Conservation (phyloP, 2,329 filamentous ascomycete genomes). For the Penicillium oxalicum region DNA sequence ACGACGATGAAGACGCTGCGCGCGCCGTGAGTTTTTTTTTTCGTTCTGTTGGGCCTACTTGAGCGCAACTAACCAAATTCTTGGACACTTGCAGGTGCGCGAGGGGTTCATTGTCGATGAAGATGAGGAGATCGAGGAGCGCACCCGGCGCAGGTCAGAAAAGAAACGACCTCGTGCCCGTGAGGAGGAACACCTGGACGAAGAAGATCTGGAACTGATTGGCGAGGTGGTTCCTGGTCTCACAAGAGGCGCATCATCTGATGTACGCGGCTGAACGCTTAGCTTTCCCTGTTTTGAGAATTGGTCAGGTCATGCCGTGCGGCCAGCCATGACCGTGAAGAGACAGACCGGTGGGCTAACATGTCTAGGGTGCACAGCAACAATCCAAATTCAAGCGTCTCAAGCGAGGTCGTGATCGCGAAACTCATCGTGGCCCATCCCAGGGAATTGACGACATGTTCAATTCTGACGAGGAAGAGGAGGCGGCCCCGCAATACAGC, state of each 20-base stretch:
- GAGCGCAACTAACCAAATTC: slow-evolving; percentile 13
- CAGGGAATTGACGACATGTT: slow-evolving; percentile 88
- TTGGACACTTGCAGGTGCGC: slow-evolving; percentile 56
- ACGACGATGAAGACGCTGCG: slow-evolving; percentile 82
- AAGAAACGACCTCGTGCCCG: slow-evolving; percentile 72
- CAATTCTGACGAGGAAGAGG: slow-evolving; percentile 84
- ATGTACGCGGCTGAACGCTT: slow-evolving; percentile 52
- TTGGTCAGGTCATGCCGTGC: background rate
- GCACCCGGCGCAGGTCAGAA: slow-evolving; percentile 55
- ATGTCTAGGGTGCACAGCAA: slow-evolving; percentile 5
- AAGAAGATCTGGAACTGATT: slow-evolving; percentile 93
- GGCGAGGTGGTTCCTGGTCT: slow-evolving; percentile 71
- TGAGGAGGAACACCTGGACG: slow-evolving; percentile 79
- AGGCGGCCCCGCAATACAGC: slow-evolving; percentile 46
- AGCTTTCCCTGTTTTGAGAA: background rate
- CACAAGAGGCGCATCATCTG: slow-evolving; percentile 59
- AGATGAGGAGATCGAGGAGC: slow-evolving; percentile 70
- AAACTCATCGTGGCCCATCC: slow-evolving; percentile 47
- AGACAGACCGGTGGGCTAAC: slow-evolving; percentile 6
- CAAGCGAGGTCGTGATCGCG: slow-evolving; percentile 75
- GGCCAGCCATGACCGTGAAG: too few species aligned
- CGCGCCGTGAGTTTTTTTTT: slow-evolving; percentile 54
- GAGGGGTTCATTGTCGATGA: slow-evolving; percentile 97
- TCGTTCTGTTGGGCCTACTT: background rate
- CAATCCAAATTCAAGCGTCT: slow-evolving; percentile 93